Evolutionary conservation across 768 basidiomycete genomes (phyloP), one percentile per base, ranked within the genome.

Genomic region (Russula olivacea): DNA sequence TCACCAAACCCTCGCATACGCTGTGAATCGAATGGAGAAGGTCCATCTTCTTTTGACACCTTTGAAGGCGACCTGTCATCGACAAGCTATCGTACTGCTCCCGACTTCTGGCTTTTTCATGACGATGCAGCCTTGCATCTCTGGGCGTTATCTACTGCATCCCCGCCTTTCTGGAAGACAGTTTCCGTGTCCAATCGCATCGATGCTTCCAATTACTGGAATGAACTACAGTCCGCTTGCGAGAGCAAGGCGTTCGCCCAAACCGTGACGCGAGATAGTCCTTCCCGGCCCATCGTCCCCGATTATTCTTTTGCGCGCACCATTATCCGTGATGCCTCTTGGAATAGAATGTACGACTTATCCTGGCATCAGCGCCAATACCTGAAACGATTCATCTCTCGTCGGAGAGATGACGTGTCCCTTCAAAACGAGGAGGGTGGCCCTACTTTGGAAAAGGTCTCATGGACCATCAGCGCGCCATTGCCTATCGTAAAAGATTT

Each of bases 361-460:
- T 83, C 86, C 0, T 84, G 81, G 80, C 80, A 83, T 70, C 90
- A 92, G 72, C 81, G 76, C 45, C 81, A 81, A 59, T 91, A 85
- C 73, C 73, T 92, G 65, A 77, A 77, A 47, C 79, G 78, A 59
- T 82, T 79, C 58, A 71, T 83, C 15, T 77, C 83, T 60, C 66
- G 71, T 21, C 64, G 72, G 5, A 77, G 75, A 0, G 78, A 74
- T 12, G 67, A 71, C 14, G 84, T 81, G 0, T 80, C 84, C 3
- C 70, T 86, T 36, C 77, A 84, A 61, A 76, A 80, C 53, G 72
- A 75, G 25, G 79, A 83, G 49, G 74, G 71, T 25, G 71, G 76
- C 5, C 74, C 72, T 12, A 68, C 67, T 56, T 68, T 89, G 28
- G 68, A 74, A 14, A 80, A 75, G 56, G 77, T 89, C 28, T 78